phyloP scores from a whole-genome alignment of 1,139 yeast genomes.

The Taiozyma onychis region DNA sequence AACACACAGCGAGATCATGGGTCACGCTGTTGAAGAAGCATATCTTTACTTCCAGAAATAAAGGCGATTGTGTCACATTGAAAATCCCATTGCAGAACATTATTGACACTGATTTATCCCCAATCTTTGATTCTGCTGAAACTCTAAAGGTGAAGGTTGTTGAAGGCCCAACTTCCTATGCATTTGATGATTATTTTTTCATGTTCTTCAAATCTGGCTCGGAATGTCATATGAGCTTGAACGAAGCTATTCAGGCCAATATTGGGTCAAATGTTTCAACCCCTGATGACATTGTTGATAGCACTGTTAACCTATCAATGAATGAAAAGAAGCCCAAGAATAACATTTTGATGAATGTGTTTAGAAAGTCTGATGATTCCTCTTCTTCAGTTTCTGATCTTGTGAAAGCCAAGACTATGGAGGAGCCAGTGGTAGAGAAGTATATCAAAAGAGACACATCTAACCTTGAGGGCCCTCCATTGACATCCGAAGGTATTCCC shows the following conservation, averaged over 20 bases:
- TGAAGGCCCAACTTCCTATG: slow-evolving; percentile 45
- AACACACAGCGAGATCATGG: slow-evolving; percentile 76
- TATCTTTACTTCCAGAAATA: slow-evolving; percentile 67
- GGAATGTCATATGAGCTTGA: slow-evolving; percentile 23
- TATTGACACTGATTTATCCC: slow-evolving; percentile 51
- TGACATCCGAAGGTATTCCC: neutral
- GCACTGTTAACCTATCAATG: slow-evolving; percentile 4
- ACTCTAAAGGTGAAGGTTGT: slow-evolving; percentile 42
- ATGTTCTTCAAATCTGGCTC: slow-evolving; percentile 52
- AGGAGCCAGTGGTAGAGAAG: slow-evolving; percentile 14
- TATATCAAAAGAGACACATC: slow-evolving; percentile 1
- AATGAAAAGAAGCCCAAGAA: neutral
- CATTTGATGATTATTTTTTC: slow-evolving; percentile 62
- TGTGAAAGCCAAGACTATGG: neutral
- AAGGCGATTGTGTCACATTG: slow-evolving; percentile 67
- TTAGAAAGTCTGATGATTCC: slow-evolving; percentile 1
- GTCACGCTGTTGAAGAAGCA: slow-evolving; percentile 67
- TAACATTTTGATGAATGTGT: slow-evolving; percentile 2
- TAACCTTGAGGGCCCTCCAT: neutral
- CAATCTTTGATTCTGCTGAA: slow-evolving; percentile 43
- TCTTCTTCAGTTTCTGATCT: neutral
- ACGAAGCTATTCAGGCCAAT: slow-evolving; percentile 10
- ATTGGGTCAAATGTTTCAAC: neutral
- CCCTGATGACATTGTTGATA: slow-evolving; percentile 11
- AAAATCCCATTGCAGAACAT: slow-evolving; percentile 71